These are phyloP conservation scores for Inosperma sp. DNA, from an alignment of 768 basidiomycete genomes.

Conservation along the genomic window DNA sequence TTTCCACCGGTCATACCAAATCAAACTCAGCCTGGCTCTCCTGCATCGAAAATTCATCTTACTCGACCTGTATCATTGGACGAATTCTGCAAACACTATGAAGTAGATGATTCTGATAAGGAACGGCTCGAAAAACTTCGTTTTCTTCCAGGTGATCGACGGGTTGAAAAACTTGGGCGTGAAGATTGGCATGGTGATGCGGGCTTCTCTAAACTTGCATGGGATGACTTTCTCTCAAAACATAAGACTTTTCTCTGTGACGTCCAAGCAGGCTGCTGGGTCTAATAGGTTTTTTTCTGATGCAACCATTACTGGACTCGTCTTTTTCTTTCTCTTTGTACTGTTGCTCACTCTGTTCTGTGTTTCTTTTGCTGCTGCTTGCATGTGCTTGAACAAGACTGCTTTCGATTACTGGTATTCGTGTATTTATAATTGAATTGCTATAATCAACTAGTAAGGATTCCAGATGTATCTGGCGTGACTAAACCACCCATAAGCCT, in stretches of 20 bases:
- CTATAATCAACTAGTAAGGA: no score
- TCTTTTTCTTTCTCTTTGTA: neutral
- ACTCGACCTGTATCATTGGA: neutral
- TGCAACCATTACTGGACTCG: neutral
- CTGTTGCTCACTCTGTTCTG: neutral
- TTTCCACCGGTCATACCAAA: neutral
- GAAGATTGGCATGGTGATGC: constrained; percentile 11
- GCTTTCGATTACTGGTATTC: no score
- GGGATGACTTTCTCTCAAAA: constrained; percentile 6
- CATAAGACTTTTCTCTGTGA: constrained; percentile 8
- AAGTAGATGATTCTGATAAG: constrained; percentile 1
- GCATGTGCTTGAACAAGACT: no score
- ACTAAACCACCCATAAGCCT: constrained; percentile 16
- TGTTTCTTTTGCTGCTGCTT: neutral
- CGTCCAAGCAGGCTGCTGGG: constrained; percentile 2
- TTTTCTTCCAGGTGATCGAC: constrained; percentile 11
- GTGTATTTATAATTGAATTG: no score
- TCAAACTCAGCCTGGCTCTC: neutral
- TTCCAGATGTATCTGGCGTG: constrained; percentile 23
- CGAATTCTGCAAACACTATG: constrained; percentile 11
- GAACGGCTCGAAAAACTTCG: constrained; percentile 7
- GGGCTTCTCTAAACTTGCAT: constrained; percentile 12
- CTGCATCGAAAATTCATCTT: neutral
- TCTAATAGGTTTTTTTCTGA: neutral
- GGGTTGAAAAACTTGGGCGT: constrained; percentile 5